Evolutionary conservation across 129 eudicot species (phyloP), one percentile per base, ranked within the genome.

Genomic region (Helichrysum umbraculigerum): DNA sequence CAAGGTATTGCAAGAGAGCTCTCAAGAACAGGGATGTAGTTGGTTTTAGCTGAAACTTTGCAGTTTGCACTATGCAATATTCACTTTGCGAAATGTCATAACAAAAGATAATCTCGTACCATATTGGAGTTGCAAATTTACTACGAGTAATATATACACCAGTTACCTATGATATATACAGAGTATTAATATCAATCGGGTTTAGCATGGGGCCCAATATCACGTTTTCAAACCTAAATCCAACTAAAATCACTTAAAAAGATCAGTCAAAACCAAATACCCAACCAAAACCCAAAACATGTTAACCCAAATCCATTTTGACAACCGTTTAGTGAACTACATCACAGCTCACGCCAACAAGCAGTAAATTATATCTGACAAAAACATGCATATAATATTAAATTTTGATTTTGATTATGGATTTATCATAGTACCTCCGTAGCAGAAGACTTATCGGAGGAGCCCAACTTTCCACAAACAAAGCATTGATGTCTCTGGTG

Each of bases 401-500:
- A 25, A 20, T 5, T 12, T 62, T 37, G 58, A 20, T 5, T 12
- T 62, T 37, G 58, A 9, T 37, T n/a, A 68, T 57, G 22, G 56
- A 25, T 73, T 61, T 62, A 70, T 21, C 80, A 34, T 34, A 74
- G 65, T 66, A 92, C 98, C 96, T 92, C 92, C 21, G 86, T 73
- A 37, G 79, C 83, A 81, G 87, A 80, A 81, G 90, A 89, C 73
- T 68, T 84, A 78, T 89, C 84, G 79, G 98, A 92, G 66, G 88
- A 87, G 16, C 98, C 96, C 87, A 90, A 76, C 71, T 11, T 50
- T 73, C 96, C 94, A 80, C 98, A 92, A 78, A 78, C 78, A 42
- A 86, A 89, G 72, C 98, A 92, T 51, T 92, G 98, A 81, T 92
- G 98, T 32, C 25, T 87, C 73, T 89, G 85, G 79, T 84, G 72